A percentile compares a stretch with the other conserved stretches of the same genome.
Conservation (phyloP, 2,329 filamentous ascomycete genomes). For the Curvularia hawaiiensis region DNA sequence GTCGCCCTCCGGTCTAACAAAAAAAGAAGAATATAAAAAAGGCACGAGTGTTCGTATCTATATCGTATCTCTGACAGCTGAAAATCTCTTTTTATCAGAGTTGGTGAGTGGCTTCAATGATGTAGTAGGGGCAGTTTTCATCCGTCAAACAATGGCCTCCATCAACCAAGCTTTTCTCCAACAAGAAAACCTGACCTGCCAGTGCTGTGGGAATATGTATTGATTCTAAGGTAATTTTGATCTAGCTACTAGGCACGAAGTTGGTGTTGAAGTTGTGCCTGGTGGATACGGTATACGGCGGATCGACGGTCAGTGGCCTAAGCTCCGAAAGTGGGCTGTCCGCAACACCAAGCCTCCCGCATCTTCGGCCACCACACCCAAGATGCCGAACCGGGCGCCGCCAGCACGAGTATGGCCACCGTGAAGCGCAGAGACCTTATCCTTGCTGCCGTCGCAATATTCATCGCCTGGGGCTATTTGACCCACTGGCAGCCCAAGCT, state of each 20-base stretch:
- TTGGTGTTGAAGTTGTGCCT: not conserved
- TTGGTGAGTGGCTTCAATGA: too few species aligned
- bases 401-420: conserved; percentile 69
- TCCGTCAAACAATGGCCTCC: not conserved
- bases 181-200: not conserved
- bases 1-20: too few species aligned
- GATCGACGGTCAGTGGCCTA: conserved; percentile 28
- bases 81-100: too few species aligned
- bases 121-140: too few species aligned
- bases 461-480: conserved; percentile 87
- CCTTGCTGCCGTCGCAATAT: conserved; percentile 69
- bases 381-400: conserved; percentile 43
- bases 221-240: not conserved
- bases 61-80: too few species aligned
- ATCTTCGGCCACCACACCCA: conserved; percentile 26
- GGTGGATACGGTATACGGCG: conserved; percentile 14
- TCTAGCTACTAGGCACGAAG: conserved; percentile 20
- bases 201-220: not conserved
- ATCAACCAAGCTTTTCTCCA: not conserved
- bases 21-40: too few species aligned
- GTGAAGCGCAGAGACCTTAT: conserved; percentile 72
- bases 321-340: conserved; percentile 23
- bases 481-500: conserved; percentile 82
- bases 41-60: too few species aligned
- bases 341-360: conserved; percentile 25